Base-by-base conservation (phyloP, 495 filamentous ascomycete species). In the Aspergillus egyptiacus region DNA sequence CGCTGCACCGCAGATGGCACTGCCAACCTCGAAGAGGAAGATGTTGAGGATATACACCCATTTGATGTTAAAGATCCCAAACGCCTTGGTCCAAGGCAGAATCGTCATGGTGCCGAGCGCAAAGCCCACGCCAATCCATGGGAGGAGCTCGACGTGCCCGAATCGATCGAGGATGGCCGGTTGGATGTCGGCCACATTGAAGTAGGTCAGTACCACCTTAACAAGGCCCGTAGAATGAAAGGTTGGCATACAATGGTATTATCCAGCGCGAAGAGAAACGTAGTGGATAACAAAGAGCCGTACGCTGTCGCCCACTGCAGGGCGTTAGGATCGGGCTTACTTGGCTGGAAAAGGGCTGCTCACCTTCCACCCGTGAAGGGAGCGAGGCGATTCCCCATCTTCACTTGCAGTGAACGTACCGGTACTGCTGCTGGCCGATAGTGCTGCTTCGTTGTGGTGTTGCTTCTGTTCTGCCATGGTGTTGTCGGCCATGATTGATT, bases 1-100 rank as follows among this genome's bases (percentile, higher is more conserved):
- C 13, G 80, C 77, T 0, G 65, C 72, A 15, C 78, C 79, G 50
- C 79, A 84, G 2, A 84, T 11, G 6, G 77, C 75, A 11, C 64
- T 70, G 0, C 72, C 79, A 17, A 59, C 59, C 32, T 75, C 66
- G 54, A 85, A 84, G 13, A 80, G 46, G 13, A 65, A 19, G 4
- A 80, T 57, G 14, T 56, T 66, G 9, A 55, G 19, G n/a, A 84
- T 62, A 46, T 74, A 84, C 1, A 78, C 50, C 62, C 60, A 73
- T 53, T 83, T 83, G 6, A 64, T 63, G 28, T 78, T 71, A 60
- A 81, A 82, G 5, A 67, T 56, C 5, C 63, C 68, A 50, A 69
- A 83, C 0, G 72, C 45, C 31, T 77, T 65, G 24, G 47, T 63
- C 71, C 71, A 75, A 18, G 62, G 54, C n/a, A 79, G 59, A 8